Base-by-base conservation (phyloP, 345 rosid species). In the Conringia planisiliqua region DNA sequence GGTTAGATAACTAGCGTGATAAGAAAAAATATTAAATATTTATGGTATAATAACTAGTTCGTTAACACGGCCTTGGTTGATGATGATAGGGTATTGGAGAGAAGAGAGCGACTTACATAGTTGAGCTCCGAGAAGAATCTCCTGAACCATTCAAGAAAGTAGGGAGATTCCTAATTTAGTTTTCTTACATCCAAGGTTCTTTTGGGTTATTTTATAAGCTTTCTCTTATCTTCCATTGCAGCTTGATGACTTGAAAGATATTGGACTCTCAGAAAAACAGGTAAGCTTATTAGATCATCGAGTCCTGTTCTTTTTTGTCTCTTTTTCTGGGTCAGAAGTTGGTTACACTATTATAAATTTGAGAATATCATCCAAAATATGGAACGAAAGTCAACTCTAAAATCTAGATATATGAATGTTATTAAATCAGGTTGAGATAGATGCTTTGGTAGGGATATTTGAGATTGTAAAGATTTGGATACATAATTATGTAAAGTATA, bases 181-280 rank as follows among this genome's bases (percentile, higher is more conserved):
- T 5, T 32, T 18, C 68, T 70, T 30, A 27, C 20, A 62, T 52
- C 17, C 29, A 73, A 10, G 46, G 32, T 22, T 54, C 26, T 60
- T 55, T 16, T 62, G 50, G 10, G 30, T 56, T 30, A 9, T 56
- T 55, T 13, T 16, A 30, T 47, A 17, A 9, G 7, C 29, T 39
- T 6, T 51, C 7, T 60, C 13, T 3, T 33, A 39, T 64, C 8
- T 72, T 67, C 6, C 26, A 62, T 68, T 48, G 55, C 87, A 91
- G 95, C 82, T 91, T 38, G 90, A 89, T 56, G 91, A 86, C 73
- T 52, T 91, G 68, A 83, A 87, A 74, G 86, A 66, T 10, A 75
- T 87, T 4, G 94, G 90, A 30, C 89, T 91, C 65, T 91, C 97
- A n/a, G 87, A 81, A 12, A 91, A 89, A 73, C 94, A 91, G 94